Conservation (phyloP, 345 rosid genomes). For the Balakata baccata region DNA sequence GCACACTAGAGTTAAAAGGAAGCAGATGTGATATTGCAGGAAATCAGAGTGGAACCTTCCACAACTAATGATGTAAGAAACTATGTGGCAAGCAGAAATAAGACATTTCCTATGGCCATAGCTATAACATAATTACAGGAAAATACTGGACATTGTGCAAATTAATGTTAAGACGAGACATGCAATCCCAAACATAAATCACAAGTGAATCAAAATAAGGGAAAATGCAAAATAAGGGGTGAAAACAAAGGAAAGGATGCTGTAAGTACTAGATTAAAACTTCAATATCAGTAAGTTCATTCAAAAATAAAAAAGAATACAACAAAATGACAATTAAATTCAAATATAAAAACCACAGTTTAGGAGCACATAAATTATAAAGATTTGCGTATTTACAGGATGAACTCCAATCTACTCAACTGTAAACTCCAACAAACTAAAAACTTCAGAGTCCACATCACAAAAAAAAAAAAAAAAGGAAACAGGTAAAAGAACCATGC, state of each 20-base stretch:
- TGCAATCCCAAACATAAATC: background rate
- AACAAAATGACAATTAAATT: background rate
- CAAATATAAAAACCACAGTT: background rate
- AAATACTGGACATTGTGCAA: background rate
- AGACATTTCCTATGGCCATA: no score
- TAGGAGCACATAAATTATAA: background rate
- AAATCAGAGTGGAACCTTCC: background rate
- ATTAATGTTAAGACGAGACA: background rate
- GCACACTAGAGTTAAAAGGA: background rate
- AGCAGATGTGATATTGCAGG: background rate
- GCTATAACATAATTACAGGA: no score
- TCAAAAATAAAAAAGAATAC: background rate
- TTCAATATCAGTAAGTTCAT: no score
- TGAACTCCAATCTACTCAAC: background rate
- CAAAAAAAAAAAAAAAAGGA: background rate
- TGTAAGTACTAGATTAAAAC: background rate
- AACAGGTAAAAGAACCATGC: conserved; percentile 30
- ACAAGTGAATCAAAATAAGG: background rate
- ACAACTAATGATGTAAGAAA: background rate
- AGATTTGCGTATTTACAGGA: background rate
- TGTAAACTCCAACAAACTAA: background rate
- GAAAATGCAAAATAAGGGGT: background rate
- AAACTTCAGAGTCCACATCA: background rate
- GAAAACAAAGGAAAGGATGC: background rate
- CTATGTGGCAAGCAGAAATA: no score